Evolutionary conservation across 163 green algal genomes (phyloP), one percentile per base, ranked within the genome.

Genomic region (Prototheca cutis): DNA sequence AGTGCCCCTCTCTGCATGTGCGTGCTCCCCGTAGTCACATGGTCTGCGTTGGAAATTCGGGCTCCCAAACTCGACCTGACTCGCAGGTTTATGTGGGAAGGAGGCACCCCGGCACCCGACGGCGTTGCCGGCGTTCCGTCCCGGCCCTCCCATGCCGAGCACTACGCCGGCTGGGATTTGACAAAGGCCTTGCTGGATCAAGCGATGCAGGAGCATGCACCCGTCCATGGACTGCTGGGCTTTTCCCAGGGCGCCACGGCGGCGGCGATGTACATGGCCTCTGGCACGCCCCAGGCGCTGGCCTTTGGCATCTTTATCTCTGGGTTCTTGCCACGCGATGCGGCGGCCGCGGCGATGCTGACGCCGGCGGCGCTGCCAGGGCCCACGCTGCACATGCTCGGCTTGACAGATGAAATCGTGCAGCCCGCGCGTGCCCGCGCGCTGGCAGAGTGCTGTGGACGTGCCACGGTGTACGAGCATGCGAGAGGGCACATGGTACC

Each of bases 191-290:
- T 47, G 2, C 61, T 84, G 31, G 4, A 51, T 28, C 51, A 59
- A 0, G 63, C 65, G 1, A 47, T 84, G n/a, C 6, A 56, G 21
- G 30, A 55, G 29, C 29, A 82, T 23, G 33, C 56, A 24, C 66
- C 66, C 6, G 49, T 78, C 29, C 76, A 85, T 53, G 77, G 75
- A 13, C 29, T 89, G 2, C 51, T 87, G 28, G 82, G 80, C 4
- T 89, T 89, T 66, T 73, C 49, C 24, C 82, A 89, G 62, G 82
- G 82, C 4, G 73, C 80, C 13, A 79, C 76, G 17, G 73, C 77
- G 3, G 65, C 73, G 3, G 81, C 75, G 2, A 61, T 88, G 8
- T 73, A 80, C 25, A 21, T 84, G 23, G 62, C 75, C 3, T 25
- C 63, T n/a, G 39, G 28, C 6, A 17, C 59, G 19, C 18, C 39